phyloP scores from a whole-genome alignment of 164 flowering plant genomes.

The Litsea cubeba region DNA sequence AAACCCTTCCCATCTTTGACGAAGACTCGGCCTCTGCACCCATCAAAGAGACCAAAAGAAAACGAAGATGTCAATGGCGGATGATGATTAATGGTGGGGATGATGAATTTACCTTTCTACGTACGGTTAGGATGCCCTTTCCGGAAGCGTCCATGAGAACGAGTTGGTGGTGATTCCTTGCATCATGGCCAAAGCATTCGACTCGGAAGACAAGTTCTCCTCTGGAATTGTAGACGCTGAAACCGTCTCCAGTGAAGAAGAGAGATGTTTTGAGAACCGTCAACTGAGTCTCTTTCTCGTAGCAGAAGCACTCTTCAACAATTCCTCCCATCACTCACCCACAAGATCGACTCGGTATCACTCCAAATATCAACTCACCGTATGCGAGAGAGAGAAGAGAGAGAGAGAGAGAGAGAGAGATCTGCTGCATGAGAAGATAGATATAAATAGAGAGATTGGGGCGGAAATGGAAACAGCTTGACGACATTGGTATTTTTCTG shows the following conservation, averaged over 20 bases:
- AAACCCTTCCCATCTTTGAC: conserved; percentile 91
- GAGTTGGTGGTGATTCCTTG: conserved; percentile 45
- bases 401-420: not conserved
- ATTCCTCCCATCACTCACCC: not conserved
- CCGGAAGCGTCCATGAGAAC: conserved; percentile 90
- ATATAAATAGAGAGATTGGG: not conserved
- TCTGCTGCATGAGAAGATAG: not conserved
- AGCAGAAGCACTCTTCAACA: conserved; percentile 38
- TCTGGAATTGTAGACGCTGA: conserved; percentile 58
- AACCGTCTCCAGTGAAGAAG: conserved; percentile 88
- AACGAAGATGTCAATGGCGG: not conserved
- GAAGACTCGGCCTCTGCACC: conserved; percentile 84
- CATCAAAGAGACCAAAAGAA: not conserved
- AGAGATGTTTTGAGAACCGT: conserved; percentile 79
- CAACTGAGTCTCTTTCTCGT: conserved; percentile 56
- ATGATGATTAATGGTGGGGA: not conserved
- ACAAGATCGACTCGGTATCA: no score
- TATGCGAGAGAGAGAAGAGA: not conserved
- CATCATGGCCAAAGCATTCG: conserved; percentile 72
- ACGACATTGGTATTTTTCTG: not conserved
- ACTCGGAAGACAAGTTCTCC: conserved; percentile 78
- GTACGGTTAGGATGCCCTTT: conserved; percentile 76
- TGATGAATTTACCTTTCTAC: conserved; percentile 54
- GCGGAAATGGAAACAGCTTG: not conserved
- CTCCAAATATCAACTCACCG: not conserved